phyloP scores from a whole-genome alignment of 2,329 filamentous ascomycete genomes.

The Neofusicoccum kwambonambiense region DNA sequence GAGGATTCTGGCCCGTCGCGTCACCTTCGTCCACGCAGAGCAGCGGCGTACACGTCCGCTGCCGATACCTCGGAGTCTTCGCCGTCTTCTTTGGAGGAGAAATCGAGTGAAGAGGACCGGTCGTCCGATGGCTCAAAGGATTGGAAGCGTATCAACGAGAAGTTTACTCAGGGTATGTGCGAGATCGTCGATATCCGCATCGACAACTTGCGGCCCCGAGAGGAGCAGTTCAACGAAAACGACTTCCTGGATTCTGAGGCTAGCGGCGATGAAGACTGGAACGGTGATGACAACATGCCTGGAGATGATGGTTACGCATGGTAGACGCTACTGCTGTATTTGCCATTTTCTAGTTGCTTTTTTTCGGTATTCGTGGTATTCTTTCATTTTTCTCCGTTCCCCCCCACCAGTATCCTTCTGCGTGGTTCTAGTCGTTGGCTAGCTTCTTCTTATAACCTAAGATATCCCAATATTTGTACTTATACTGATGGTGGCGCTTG shows the following conservation, averaged over 20 bases:
- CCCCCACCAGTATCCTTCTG: no score
- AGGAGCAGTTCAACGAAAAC: constrained; percentile 66
- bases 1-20: constrained; percentile 2
- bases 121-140: background rate
- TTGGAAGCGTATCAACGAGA: constrained; percentile 21
- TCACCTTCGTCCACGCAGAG: constrained; percentile 3
- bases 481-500: no score
- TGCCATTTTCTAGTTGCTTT: no score
- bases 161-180: constrained; percentile 66
- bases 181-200: constrained; percentile 68
- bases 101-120: background rate
- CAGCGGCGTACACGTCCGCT: background rate
- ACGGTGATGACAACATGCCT: constrained; percentile 53
- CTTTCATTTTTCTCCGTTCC: no score
- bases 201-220: constrained; percentile 72
- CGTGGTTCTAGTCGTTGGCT: no score
- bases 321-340: constrained; percentile 21
- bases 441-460: no score
- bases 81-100: background rate
- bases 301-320: constrained; percentile 41
- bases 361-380: no score
- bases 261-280: constrained; percentile 58
- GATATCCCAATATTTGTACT: no score
- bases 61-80: background rate
- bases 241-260: constrained; percentile 67